Evolutionary conservation across 352 stramenopile species (phyloP), one percentile per base, ranked within the genome.

Genomic region (Globisporangium perplexum): DNA sequence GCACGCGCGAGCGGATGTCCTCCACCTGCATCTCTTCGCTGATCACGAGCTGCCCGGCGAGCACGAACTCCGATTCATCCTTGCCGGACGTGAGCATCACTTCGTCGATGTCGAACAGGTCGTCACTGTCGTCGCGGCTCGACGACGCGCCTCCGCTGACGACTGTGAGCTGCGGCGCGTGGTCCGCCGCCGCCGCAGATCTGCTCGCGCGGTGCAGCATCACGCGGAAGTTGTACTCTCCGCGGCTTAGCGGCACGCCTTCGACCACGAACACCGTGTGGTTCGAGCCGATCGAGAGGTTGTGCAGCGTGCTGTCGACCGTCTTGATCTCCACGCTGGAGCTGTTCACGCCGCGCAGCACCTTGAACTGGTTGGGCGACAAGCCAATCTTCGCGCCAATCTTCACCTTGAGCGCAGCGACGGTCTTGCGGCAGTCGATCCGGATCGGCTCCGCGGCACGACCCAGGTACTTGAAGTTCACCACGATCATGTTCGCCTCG

Each of bases 291-390:
- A 93, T 87, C 20, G 80, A 86, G 2, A 93, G 53, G 49, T 88
- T 90, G 22, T 73, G 85, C 4, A 93, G 60, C 22, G 80, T 87
- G 48, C 71, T 85, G 41, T 93, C 78, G 38, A 90, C 74, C 2
- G 72, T 71, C 64, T 93, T 93, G 50, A 93, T 88, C 58, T 93
- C 83, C 10, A 90, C 77, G 22, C 78, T 74, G 22, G 77, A 69
- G 31, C 68, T 77, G 39, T 86, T 78, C 28, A 77, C 80, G 1
- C 82, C 82, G 22, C 83, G 83, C n/a, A 88, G 59, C 23, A 93
- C 53, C 62, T 93, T 93, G 56, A 93, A 93, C 33, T 74, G 63
- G 31, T 83, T 68, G 1, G 67, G 56, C 0, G 68, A 52, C 24
- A 91, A 48, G 0, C 58, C 63, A 26, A 93, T 75, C 44, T 68